A percentile compares a stretch with the other conserved stretches of the same genome.
Conservation (phyloP, 306 rosid genomes). For the Lotus japonicus region DNA sequence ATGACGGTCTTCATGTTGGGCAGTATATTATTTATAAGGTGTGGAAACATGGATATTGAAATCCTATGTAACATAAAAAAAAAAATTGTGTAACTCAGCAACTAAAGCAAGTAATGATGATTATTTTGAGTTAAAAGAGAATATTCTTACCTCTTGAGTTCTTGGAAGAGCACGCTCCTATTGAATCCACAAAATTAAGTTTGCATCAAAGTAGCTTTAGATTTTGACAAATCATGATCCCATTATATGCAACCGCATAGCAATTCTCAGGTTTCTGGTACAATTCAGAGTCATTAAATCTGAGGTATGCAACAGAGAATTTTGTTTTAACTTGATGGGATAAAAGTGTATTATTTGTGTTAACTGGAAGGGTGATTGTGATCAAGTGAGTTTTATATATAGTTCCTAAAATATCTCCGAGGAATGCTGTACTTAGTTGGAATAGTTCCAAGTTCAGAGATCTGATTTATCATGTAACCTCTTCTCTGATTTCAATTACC, state of each 20-base stretch:
- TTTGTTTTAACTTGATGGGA: neutral
- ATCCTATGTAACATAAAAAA: neutral
- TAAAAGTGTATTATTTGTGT: neutral
- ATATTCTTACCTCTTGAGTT: conserved; percentile 15
- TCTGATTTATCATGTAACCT: neutral
- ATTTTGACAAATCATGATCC: conserved; percentile 6
- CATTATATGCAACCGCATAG: neutral
- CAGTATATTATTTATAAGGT: neutral
- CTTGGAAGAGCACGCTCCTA: neutral
- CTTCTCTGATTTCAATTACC: neutral
- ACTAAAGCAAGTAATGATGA: neutral
- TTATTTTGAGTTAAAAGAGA: neutral
- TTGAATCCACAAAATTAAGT: conserved; percentile 3
- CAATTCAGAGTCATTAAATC: neutral
- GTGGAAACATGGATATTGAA: neutral
- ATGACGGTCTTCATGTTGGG: neutral
- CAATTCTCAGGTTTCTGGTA: neutral
- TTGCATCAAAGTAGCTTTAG: neutral
- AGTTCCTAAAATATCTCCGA: conserved; percentile 4
- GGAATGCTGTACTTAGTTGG: conserved; percentile 1
- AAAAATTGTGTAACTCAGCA: neutral
- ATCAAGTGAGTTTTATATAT: neutral
- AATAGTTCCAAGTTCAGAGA: conserved; percentile 14
- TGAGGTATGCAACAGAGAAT: neutral
- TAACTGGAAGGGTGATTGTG: neutral